A percentile compares a stretch with the other conserved stretches of the same genome.
phyloP scores from a whole-genome alignment of 2,329 filamentous ascomycete genomes.

The Botrytis fabae region DNA sequence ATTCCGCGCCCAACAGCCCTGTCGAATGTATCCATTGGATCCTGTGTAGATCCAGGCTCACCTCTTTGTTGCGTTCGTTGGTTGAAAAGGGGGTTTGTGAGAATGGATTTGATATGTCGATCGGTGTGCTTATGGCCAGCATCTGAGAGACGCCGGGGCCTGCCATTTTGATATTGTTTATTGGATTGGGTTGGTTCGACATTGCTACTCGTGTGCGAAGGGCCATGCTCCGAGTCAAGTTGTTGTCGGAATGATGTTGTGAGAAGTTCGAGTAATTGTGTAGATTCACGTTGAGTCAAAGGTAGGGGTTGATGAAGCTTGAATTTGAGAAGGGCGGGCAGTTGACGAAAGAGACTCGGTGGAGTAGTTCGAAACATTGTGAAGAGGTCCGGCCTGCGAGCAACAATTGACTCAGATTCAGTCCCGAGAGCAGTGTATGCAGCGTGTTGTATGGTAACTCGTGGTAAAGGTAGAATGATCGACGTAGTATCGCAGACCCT shows the following conservation, averaged over 20 bases:
- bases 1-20: constrained; percentile 38
- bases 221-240: constrained; percentile 56
- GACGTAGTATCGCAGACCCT: neutral
- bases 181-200: neutral
- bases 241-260: constrained; percentile 64
- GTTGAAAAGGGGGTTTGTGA: constrained; percentile 51
- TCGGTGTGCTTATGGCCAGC: constrained; percentile 40
- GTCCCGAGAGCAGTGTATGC: constrained; percentile 41
- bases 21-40: constrained; percentile 40
- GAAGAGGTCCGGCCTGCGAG: neutral
- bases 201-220: constrained; percentile 37
- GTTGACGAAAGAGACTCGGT: constrained; percentile 48
- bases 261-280: constrained; percentile 59
- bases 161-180: constrained; percentile 20
- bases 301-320: constrained; percentile 55
- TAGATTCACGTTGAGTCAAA: constrained; percentile 56
- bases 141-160: constrained; percentile 29
- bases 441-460: no score
- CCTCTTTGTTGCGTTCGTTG: neutral
- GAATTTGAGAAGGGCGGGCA: constrained; percentile 44
- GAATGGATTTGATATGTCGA: constrained; percentile 50
- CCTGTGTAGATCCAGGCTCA: constrained; percentile 9
- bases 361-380: constrained; percentile 53
- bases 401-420: constrained; percentile 49
- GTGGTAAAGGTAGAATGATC: neutral